Base-by-base conservation (phyloP, 2,329 filamentous ascomycete genomes). In the Colletotrichum lindemuthianum region DNA sequence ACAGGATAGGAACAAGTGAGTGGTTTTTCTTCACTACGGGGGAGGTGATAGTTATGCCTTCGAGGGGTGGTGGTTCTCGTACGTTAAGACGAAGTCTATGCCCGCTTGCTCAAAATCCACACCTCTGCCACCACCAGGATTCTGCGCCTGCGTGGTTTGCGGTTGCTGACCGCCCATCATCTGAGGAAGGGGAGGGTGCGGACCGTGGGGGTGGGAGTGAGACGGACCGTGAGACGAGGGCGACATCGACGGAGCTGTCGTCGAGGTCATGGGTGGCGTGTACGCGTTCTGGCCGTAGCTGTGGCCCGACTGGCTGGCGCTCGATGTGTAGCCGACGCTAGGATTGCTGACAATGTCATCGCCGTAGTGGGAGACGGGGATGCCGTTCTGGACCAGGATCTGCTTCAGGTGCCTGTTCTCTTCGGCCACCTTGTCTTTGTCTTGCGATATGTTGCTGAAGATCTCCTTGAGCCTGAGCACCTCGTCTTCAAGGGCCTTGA, bases 81-180 rank as follows among this genome's bases (percentile, higher is more conserved):
- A 96, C 92, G 91, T 91, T 86, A 96, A 86, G 73, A 96, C 92
- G 82, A 96, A 95, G 78, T 96, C 92, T 80, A 96, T 93, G 74
- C 92, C 92, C 71, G 92, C 87, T 76, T 93, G 90, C 76, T 95
- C 91, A 79, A 92, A 90, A 75, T 94, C 90, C 70, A 91, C 75
- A 48, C 80, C 77, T 74, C 76, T 76, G 70, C 69, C 24, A 24
- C 24, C 24, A 24, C 24, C 78, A 64, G 71, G 67, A 51, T 63
- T 70, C 24, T 71, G 69, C 68, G 61, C 67, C 63, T 70, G 66
- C 56, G 71, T 68, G 58, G 70, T 66, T 48, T 60, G 72, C 67
- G 72, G 68, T 58, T 77, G 74, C 55, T 76, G 75, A 51, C 70
- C 72, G 32, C 73, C 71, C 66, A 75, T 71, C 59, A 64, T 64